Evolutionary conservation across 371 early-diverging fungal species (phyloP).

Genomic region (Smittium mucronatum): DNA sequence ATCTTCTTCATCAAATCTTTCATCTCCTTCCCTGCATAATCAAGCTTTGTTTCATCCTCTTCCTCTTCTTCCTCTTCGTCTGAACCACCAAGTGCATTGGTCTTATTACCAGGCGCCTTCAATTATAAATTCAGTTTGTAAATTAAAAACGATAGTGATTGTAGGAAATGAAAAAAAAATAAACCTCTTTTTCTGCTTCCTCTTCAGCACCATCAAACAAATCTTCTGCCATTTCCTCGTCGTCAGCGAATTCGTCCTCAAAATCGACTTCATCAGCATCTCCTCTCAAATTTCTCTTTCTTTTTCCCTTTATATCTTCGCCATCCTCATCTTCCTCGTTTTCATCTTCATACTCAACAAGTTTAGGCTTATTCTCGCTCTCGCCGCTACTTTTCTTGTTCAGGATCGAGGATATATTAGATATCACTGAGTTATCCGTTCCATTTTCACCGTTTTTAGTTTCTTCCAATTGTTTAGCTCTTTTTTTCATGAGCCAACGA

Average conservation of each 20-base stretch:
- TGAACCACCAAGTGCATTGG: constrained; percentile 9
- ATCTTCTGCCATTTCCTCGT: constrained; percentile 67
- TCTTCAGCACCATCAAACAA: constrained; percentile 49
- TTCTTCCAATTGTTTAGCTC: constrained; percentile 26
- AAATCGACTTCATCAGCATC: constrained; percentile 55
- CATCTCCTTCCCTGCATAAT: constrained; percentile 37
- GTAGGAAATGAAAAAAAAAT: too few species aligned
- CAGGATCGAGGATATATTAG: not conserved
- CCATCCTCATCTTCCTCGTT: constrained; percentile 32
- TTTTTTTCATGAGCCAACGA: constrained; percentile 63
- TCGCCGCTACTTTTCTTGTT: not conserved
- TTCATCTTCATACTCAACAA: constrained; percentile 26
- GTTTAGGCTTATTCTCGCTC: not conserved
- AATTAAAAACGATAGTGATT: too few species aligned
- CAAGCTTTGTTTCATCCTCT: constrained; percentile 31
- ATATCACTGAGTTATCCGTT: constrained; percentile 12
- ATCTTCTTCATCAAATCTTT: constrained; percentile 56
- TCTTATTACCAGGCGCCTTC: not conserved
- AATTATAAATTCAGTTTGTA: too few species aligned
- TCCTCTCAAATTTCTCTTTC: constrained; percentile 30
- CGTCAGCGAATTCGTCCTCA: constrained; percentile 65
- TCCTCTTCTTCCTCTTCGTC: constrained; percentile 33
- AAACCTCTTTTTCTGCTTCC: constrained; percentile 23
- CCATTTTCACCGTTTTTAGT: constrained; percentile 25
- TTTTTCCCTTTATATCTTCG: constrained; percentile 9